phyloP scores from a whole-genome alignment of 2,329 filamentous ascomycete genomes.

The Bimuria novae-zelandiae region DNA sequence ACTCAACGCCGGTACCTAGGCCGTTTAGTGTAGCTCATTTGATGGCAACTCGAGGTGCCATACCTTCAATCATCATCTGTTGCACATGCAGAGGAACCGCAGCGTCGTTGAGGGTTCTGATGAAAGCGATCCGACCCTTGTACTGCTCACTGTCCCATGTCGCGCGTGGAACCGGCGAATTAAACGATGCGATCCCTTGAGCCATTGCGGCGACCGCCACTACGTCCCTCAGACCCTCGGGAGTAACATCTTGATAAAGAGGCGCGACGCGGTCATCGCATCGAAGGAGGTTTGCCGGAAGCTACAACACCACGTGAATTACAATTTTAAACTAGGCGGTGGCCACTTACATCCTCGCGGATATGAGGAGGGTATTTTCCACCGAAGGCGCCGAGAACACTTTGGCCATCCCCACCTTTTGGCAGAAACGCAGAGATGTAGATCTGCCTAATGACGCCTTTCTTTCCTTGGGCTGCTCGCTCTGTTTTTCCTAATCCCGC shows the following conservation, averaged over 20 bases:
- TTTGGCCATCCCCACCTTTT: conserved; percentile 21
- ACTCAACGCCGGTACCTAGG: conserved; percentile 22
- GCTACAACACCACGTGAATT: conserved; percentile 1
- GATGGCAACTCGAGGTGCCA: not conserved
- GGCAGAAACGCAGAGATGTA: conserved; percentile 16
- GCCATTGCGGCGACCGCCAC: conserved; percentile 22
- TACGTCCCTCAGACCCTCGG: conserved; percentile 11
- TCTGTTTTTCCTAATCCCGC: conserved; percentile 14
- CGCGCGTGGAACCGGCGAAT: conserved; percentile 18
- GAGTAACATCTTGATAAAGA: conserved; percentile 21
- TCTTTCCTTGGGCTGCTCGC: conserved; percentile 19
- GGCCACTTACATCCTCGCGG: conserved; percentile 20
- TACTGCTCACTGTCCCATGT: conserved; percentile 21
- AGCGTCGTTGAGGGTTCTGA: conserved; percentile 29
- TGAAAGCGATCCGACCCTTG: conserved; percentile 21
- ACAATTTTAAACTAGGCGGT: not conserved
- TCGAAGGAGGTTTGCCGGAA: conserved; percentile 20
- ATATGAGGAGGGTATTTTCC: conserved; percentile 25
- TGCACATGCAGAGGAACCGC: conserved; percentile 32
- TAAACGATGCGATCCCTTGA: conserved; percentile 24
- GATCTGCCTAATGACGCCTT: conserved; percentile 26
- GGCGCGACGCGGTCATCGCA: conserved; percentile 25
- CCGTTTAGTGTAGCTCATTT: not conserved
- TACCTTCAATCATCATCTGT: conserved; percentile 30
- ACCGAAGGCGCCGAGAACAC: conserved; percentile 19